Conservation (phyloP, 345 rosid genomes). For the Punica granatum region DNA sequence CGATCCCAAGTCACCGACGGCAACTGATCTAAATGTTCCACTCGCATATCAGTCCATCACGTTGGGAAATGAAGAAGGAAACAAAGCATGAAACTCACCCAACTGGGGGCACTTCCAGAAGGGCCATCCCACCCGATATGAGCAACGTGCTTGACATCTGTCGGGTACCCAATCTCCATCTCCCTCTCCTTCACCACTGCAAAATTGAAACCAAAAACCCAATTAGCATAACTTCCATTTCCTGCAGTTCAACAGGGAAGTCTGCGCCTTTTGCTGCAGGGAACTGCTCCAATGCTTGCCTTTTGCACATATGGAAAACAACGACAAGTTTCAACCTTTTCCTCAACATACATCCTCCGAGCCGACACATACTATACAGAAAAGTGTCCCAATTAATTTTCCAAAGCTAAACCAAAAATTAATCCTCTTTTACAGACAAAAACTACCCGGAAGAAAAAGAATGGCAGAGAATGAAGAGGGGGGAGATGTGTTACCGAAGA, state of each 20-base stretch:
- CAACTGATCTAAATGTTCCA: neutral
- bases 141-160: slow-evolving; percentile 93
- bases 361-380: neutral
- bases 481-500: slow-evolving; percentile 44
- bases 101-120: slow-evolving; percentile 67
- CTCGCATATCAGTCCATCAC: neutral
- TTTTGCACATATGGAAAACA: neutral
- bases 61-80: neutral
- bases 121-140: slow-evolving; percentile 85
- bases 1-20: neutral
- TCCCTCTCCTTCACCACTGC: slow-evolving; percentile 68
- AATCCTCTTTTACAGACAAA: neutral
- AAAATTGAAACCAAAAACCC: neutral
- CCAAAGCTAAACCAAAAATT: neutral
- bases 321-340: neutral
- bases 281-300: neutral
- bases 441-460: neutral
- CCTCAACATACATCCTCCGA: neutral
- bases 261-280: neutral
- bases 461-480: neutral
- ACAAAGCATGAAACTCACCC: no score
- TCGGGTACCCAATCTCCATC: slow-evolving; percentile 87
- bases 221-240: neutral
- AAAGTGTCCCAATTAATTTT: neutral
- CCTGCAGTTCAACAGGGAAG: neutral